Percentiles rank a stretch among this genome's conserved stretches.
Evolutionary conservation across 192 early-diverging fungal genomes (phyloP).

Genomic region (Geranomyces variabilis): DNA sequence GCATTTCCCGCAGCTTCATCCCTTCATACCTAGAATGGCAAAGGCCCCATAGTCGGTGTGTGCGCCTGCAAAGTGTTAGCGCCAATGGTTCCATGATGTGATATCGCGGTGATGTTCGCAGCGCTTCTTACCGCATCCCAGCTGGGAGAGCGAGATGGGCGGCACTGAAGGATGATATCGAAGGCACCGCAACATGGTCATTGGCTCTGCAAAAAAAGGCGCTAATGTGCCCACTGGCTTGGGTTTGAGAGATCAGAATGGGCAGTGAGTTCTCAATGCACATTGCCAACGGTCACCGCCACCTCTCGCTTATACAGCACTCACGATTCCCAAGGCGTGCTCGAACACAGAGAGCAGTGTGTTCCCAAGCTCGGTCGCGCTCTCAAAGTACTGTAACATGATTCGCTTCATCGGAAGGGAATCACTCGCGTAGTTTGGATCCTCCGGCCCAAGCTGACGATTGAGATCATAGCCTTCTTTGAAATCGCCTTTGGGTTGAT

Average conservation of each 20-base stretch:
- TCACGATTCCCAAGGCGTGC: background rate
- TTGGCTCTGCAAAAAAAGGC: background rate
- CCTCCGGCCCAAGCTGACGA: background rate
- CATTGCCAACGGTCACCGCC: background rate
- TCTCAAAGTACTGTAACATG: background rate
- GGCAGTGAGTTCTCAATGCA: background rate
- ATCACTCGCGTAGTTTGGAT: background rate
- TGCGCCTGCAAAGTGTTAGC: too few species aligned
- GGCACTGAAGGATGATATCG: background rate
- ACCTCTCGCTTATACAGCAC: background rate
- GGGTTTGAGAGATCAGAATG: background rate
- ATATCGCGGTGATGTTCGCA: too few species aligned
- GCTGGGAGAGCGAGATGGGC: background rate
- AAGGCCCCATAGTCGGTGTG: slow-evolving; percentile 53
- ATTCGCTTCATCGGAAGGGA: background rate
- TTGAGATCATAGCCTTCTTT: slow-evolving; percentile 8
- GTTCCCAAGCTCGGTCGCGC: background rate
- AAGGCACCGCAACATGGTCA: slow-evolving; percentile 5
- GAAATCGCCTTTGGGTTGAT: slow-evolving; percentile 2
- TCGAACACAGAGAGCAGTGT: slow-evolving; percentile 8
- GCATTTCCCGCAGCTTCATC: too few species aligned
- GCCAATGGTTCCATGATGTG: too few species aligned
- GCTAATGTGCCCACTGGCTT: background rate
- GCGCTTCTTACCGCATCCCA: slow-evolving; percentile 54
- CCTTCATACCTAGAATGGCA: slow-evolving; percentile 58